Base-by-base conservation (phyloP, 495 filamentous ascomycete genomes). In the Xylaria scruposa region DNA sequence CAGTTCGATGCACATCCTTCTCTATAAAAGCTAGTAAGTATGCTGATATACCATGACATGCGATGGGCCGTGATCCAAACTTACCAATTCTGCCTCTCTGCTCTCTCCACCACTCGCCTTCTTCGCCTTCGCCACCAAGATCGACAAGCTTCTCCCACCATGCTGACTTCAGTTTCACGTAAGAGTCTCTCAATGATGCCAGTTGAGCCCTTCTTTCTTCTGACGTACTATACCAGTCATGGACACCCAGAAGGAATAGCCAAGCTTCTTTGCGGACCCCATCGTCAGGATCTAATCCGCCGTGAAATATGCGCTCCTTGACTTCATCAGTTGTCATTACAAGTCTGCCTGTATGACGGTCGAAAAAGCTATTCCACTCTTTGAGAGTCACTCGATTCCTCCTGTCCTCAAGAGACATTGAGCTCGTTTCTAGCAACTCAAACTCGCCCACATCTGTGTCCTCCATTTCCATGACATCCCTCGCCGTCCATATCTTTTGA, bases 81-180 rank as follows among this genome's bases (percentile, higher is more conserved):
- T 83, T 90, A 97, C 95, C 95, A 78, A 99, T 99, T 58, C 96
- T 88, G 69, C 90, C 91, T 78, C 91, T 92, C 75, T 99, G 97
- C 81, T 99, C 96, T 72, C 94, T 91, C 95, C 95, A 99, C 88
- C 94, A 95, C 68, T 99, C 96, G 46, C 90, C 90, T 72, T 94
- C 88, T 68, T 96, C 91, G 3, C 87, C 83, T 21, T 92, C 90
- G 7, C 91, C 90, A 47, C 90, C 90, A 9, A 91, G 88, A 70
- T 97, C 93, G 7, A 96, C 88, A 81, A 98, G 91, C 53, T 91
- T 88, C 76, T 98, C 94, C 96, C 96, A 99, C 96, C 96, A 99
- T 19, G 91, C 88, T 0, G 92, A 94, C 80, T 99, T 99, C 29
- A 99, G 83, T 63, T 94, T 91, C 64, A 98, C 91, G 74, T 98